Conservation (phyloP, 169 alveolate genomes). For the Babesia sp. region DNA sequence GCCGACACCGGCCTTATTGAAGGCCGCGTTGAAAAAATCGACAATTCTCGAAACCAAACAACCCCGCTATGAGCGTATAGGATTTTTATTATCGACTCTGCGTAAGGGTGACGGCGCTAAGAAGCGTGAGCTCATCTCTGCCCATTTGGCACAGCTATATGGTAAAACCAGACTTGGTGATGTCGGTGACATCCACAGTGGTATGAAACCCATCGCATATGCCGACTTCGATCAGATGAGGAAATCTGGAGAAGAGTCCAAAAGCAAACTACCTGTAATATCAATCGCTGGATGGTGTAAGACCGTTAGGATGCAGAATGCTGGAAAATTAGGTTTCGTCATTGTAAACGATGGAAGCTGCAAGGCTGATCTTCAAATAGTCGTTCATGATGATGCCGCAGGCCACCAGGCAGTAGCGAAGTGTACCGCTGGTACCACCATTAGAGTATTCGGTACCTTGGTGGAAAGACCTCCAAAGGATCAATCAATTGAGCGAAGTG, state of each 20-base stretch:
- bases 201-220: conserved; percentile 9
- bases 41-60: conserved; percentile 23
- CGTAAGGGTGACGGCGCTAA: conserved; percentile 13
- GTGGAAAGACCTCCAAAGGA: conserved; percentile 89
- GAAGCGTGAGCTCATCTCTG: conserved; percentile 27
- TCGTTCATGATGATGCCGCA: conserved; percentile 84
- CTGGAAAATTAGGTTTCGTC: conserved; percentile 89
- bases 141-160: conserved; percentile 24
- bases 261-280: background rate
- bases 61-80: conserved; percentile 35
- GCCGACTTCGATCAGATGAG: conserved; percentile 5
- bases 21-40: conserved; percentile 19
- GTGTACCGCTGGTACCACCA: conserved; percentile 83
- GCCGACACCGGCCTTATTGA: conserved; percentile 43
- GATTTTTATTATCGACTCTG: conserved; percentile 15
- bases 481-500: conserved; percentile 46
- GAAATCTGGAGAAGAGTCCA: background rate
- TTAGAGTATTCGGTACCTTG: conserved; percentile 86
- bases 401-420: conserved; percentile 79
- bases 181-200: conserved; percentile 17
- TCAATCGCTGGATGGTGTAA: conserved; percentile 93
- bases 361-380: conserved; percentile 87
- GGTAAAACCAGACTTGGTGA: conserved; percentile 14
- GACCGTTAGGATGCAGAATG: conserved; percentile 91
- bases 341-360: conserved; percentile 95